phyloP scores from a whole-genome alignment of 495 filamentous ascomycete genomes.

The Neurospora hispaniola region DNA sequence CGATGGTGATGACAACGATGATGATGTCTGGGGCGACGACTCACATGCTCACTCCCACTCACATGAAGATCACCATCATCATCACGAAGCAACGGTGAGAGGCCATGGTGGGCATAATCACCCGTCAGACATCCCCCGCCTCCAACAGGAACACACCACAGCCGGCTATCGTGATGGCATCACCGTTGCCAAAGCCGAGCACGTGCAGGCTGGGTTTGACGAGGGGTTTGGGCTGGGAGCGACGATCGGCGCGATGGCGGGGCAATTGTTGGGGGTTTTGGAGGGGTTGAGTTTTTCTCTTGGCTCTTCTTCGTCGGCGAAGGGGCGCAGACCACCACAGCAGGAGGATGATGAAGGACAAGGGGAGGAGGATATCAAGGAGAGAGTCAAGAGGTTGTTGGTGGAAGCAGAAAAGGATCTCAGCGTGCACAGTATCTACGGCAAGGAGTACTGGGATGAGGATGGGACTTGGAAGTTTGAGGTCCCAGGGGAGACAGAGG shows the following conservation, averaged over 20 bases:
- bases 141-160: constrained; percentile 63
- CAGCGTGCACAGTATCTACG: constrained; percentile 51
- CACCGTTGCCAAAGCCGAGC: constrained; percentile 52
- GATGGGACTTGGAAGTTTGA: constrained; percentile 56
- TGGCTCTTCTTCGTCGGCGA: constrained; percentile 7
- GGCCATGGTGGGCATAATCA: constrained; percentile 17
- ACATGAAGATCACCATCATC: background rate
- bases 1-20: background rate
- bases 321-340: background rate
- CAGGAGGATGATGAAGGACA: background rate
- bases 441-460: constrained; percentile 43
- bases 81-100: background rate
- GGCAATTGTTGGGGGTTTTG: constrained; percentile 58
- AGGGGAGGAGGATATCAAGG: constrained; percentile 6
- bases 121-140: constrained; percentile 62
- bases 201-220: constrained; percentile 79
- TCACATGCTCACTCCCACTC: background rate
- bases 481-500: constrained; percentile 23
- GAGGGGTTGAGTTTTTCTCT: constrained; percentile 47
- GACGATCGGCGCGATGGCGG: constrained; percentile 59
- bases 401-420: constrained; percentile 50
- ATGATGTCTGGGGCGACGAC: background rate
- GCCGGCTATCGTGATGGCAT: constrained; percentile 90
- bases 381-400: constrained; percentile 29
- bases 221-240: constrained; percentile 76